Evolutionary conservation across 106 monocot genomes (phyloP), one percentile per base, ranked within the genome.

Genomic region (Narthecium ossifragum): DNA sequence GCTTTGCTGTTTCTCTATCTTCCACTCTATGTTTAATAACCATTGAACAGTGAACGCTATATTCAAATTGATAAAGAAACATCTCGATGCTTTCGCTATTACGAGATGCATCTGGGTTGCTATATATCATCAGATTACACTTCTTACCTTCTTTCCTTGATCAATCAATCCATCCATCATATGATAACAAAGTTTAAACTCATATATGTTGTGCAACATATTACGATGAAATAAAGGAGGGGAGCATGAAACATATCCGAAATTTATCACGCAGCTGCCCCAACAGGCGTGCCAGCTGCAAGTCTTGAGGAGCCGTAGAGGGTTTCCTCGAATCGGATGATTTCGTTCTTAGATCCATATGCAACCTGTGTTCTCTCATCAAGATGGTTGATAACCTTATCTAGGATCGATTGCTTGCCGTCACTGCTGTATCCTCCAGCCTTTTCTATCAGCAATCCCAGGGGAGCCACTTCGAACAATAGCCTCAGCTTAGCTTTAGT

Each of bases 381-480:
- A 2, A 94, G 90, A 4, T 46, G 39, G 32, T 57, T 75, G 60
- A 94, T 90, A 20, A 80, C 90, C 78, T 80, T 89, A 73, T 94
- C 90, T 0, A 90, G 83, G 30, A 90, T 86, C 23, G 94, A 94
- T 49, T 85, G 71, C 1, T 26, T 78, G 61, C 94, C 94, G 37
- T 94, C 94, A 34, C 94, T 94, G 70, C 94, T 94, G 78, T 78
- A 69, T 15, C 94, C 94, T 43, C 90, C 94, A 5, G 94, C 90
- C 36, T 90, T 89, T 83, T 94, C 94, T 11, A 90, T 63, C 65
- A 94, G 60, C 32, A 86, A 69, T 2, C 94, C 94, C 49, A 94
- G 74, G 3, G 90, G 94, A 13, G 94, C 94, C 26, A 90, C 90
- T 68, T 94, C 94, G 28, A 94, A 94, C 46, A 90, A 38, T 32